Evolutionary conservation across 2,329 filamentous ascomycete genomes (phyloP).

Genomic region (Verticillium dahliae): DNA sequence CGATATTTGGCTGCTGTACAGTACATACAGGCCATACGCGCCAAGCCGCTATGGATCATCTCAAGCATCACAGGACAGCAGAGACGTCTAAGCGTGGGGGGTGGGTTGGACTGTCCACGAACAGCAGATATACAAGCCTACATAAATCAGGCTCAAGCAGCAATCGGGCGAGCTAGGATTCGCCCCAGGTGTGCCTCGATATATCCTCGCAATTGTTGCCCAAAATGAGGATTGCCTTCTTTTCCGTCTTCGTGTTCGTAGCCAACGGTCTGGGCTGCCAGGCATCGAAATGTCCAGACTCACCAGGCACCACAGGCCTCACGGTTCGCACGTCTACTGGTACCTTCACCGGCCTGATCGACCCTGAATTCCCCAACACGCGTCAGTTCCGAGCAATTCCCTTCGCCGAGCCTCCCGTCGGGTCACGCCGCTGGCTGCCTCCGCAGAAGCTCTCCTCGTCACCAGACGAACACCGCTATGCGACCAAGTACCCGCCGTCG

Average conservation of each 20-base stretch:
- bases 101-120: too few species aligned
- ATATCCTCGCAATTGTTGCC: too few species aligned
- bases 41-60: too few species aligned
- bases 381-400: slow-evolving; percentile 29
- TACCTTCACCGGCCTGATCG: slow-evolving; percentile 24
- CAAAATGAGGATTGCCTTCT: too few species aligned
- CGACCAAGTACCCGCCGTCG: slow-evolving; percentile 20
- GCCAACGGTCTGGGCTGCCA: too few species aligned
- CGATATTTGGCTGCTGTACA: background rate
- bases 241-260: too few species aligned
- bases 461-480: slow-evolving; percentile 16
- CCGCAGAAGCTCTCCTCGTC: slow-evolving; percentile 15
- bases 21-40: background rate
- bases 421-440: slow-evolving; percentile 20
- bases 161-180: too few species aligned
- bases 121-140: too few species aligned
- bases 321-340: slow-evolving; percentile 23
- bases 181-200: too few species aligned
- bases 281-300: too few species aligned
- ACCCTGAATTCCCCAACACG: slow-evolving; percentile 21
- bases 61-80: background rate
- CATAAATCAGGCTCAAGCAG: too few species aligned
- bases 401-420: slow-evolving; percentile 27
- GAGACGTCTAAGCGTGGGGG: too few species aligned
- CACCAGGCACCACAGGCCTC: slow-evolving; percentile 5